Percentiles rank a stretch among this genome's conserved stretches.
These are phyloP conservation scores for Aspergillus baeticus DNA, from an alignment of 495 filamentous ascomycete species.

Conservation along the genomic window DNA sequence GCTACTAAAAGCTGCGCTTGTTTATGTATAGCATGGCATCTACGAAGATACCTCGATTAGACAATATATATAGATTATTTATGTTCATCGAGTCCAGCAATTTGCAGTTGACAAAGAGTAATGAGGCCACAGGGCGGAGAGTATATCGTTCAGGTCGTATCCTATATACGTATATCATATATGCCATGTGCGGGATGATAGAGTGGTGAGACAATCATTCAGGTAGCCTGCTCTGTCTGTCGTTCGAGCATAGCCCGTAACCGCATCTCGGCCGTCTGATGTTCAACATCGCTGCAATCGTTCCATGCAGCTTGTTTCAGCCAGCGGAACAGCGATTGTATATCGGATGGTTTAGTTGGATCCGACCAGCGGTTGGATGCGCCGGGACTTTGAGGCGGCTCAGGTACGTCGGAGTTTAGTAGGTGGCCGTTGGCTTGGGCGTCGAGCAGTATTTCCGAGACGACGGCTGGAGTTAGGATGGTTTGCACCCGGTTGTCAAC, in stretches of 20 bases:
- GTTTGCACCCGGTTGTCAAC: conserved; percentile 13
- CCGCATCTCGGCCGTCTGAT: conserved; percentile 38
- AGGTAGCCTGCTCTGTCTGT: not conserved
- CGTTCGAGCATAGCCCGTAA: conserved; percentile 40
- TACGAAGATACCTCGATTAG: conserved; percentile 3
- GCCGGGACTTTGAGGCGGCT: not conserved
- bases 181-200: no score
- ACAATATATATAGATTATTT: not conserved
- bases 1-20: no score
- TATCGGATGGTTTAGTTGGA: conserved; percentile 13
- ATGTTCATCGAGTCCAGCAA: not conserved
- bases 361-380: not conserved
- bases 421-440: conserved; percentile 29
- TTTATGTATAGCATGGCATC: not conserved
- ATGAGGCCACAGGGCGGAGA: not conserved
- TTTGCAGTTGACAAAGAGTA: not conserved
- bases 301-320: conserved; percentile 26
- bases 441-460: conserved; percentile 42
- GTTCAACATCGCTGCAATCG: conserved; percentile 15
- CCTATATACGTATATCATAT: no score
- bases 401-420: not conserved
- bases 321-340: conserved; percentile 41
- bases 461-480: conserved; percentile 37
- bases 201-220: no score
- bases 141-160: not conserved